A percentile compares a stretch with the other conserved stretches of the same genome.
phyloP scores from a whole-genome alignment of 2,329 filamentous ascomycete species.

The Botrytis porri region DNA sequence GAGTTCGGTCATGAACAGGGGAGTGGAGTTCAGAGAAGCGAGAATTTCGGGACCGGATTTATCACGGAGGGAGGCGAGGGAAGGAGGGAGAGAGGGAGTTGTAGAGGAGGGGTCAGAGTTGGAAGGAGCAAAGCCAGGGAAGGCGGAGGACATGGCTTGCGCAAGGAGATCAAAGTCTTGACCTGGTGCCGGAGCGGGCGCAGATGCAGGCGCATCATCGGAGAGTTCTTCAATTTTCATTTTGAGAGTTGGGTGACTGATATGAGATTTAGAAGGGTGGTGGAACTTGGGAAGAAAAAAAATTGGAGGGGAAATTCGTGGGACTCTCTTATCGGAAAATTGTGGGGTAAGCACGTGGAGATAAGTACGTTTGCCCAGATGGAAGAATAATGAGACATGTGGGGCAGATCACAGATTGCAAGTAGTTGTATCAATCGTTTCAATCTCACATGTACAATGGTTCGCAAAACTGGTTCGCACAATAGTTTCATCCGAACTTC shows the following conservation, averaged over 20 bases:
- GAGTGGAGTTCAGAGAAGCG: conserved; percentile 65
- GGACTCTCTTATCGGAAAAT: conserved; percentile 14
- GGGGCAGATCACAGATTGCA: not conserved
- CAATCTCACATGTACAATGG: conserved; percentile 6
- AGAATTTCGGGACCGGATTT: conserved; percentile 59
- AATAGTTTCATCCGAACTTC: conserved; percentile 13
- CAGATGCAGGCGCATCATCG: conserved; percentile 23
- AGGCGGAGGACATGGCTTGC: conserved; percentile 31
- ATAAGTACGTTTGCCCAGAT: conserved; percentile 14
- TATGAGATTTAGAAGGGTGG: not conserved
- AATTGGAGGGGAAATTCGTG: conserved; percentile 19
- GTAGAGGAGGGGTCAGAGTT: conserved; percentile 32
- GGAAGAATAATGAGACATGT: not conserved
- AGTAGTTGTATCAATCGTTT: not conserved
- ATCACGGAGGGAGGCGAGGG: conserved; percentile 54
- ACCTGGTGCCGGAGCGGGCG: conserved; percentile 10
- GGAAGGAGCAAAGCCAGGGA: conserved; percentile 14
- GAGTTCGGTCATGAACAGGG: conserved; percentile 94
- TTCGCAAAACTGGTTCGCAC: conserved; percentile 16
- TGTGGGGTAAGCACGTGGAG: conserved; percentile 12
- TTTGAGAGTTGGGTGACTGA: not conserved
- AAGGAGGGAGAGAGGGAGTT: conserved; percentile 49
- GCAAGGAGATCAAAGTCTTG: conserved; percentile 31
- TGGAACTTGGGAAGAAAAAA: conserved; percentile 19
- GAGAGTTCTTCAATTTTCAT: conserved; percentile 37